Conservation (phyloP, 768 basidiomycete genomes). For the Mycena kentingensis region DNA sequence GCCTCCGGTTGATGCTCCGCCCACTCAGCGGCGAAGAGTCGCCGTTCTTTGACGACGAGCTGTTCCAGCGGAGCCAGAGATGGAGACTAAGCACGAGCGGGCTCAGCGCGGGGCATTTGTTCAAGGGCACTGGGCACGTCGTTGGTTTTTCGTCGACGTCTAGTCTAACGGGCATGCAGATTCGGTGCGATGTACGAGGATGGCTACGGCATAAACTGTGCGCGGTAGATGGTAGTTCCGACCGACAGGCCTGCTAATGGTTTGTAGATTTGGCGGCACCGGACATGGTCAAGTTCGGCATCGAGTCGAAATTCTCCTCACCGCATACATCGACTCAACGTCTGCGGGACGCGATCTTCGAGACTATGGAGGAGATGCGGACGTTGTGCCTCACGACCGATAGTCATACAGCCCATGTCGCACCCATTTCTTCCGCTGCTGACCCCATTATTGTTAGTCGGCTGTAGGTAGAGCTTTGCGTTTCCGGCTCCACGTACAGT, state of each 20-base stretch:
- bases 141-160: not conserved
- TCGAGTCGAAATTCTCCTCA: conserved; percentile 84
- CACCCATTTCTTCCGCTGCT: conserved; percentile 3
- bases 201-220: conserved; percentile 95
- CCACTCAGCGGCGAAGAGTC: conserved; percentile 56
- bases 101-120: conserved; percentile 80
- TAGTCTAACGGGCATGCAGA: conserved; percentile 33
- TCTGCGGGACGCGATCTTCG: conserved; percentile 64
- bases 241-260: conserved; percentile 3
- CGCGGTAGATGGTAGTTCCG: conserved; percentile 26
- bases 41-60: conserved; percentile 72
- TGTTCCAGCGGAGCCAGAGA: conserved; percentile 71
- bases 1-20: conserved; percentile 67
- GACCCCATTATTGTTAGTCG: conserved; percentile 24
- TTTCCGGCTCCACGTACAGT: conserved; percentile 14
- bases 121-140: conserved; percentile 82
- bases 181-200: conserved; percentile 82
- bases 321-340: conserved; percentile 65
- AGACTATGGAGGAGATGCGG: conserved; percentile 72
- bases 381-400: conserved; percentile 44
- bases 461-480: conserved; percentile 29
- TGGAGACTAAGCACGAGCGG: conserved; percentile 94
- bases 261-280: conserved; percentile 76
- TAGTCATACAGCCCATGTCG: conserved; percentile 20
- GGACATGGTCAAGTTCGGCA: conserved; percentile 83